Conservation (phyloP, 1,284 basidiomycete genomes). For the Anthracocystis walkeri region DNA sequence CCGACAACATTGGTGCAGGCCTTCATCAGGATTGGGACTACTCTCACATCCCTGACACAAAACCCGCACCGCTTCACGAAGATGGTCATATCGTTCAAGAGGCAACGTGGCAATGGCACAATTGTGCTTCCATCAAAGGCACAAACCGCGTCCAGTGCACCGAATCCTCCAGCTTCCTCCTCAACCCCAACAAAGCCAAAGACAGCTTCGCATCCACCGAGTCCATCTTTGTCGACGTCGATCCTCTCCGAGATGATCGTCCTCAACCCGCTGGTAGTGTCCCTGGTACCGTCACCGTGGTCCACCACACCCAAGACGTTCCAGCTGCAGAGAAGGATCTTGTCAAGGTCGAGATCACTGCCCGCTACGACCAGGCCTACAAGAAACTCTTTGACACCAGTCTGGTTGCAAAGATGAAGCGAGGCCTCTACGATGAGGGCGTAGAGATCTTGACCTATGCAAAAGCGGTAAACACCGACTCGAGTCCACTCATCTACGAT, state of each 20-base stretch:
- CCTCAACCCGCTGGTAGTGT: constrained; percentile 43
- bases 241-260: constrained; percentile 37
- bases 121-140: constrained; percentile 45
- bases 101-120: constrained; percentile 51
- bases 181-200: constrained; percentile 47
- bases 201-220: constrained; percentile 51
- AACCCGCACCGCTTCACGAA: constrained; percentile 53
- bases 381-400: constrained; percentile 50
- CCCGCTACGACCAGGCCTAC: constrained; percentile 51
- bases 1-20: constrained; percentile 20
- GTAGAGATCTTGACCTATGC: constrained; percentile 55
- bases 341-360: constrained; percentile 58
- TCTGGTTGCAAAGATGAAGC: constrained; percentile 57
- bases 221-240: constrained; percentile 55
- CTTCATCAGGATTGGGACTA: constrained; percentile 52
- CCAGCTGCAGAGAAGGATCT: constrained; percentile 35
- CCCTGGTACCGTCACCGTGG: constrained; percentile 38
- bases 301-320: constrained; percentile 29
- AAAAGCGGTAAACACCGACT: constrained; percentile 40
- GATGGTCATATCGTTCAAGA: constrained; percentile 53
- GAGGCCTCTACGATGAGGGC: constrained; percentile 54
- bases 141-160: constrained; percentile 42
- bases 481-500: constrained; percentile 53
- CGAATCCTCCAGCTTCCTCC: constrained; percentile 38
- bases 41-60: constrained; percentile 30